phyloP scores from a whole-genome alignment of 1,139 yeast species.

The Tardiomyces depauwii region DNA sequence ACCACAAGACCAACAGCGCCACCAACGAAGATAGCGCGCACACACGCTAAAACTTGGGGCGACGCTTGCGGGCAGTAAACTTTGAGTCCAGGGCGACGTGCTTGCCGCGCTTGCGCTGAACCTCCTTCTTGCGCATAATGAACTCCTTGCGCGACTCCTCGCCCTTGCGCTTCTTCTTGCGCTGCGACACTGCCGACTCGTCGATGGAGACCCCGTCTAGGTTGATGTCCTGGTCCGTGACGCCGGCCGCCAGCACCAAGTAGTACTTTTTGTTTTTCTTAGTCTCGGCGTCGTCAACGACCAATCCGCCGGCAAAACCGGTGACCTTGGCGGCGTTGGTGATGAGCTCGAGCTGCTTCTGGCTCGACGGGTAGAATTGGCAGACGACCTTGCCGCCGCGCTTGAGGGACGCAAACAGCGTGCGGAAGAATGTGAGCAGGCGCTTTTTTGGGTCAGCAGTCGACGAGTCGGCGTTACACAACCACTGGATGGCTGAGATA shows the following conservation, averaged over 20 bases:
- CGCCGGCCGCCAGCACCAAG: slow-evolving; percentile 81
- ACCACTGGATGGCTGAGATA: slow-evolving; percentile 95
- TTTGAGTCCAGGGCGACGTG: slow-evolving; percentile 82
- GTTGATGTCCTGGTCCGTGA: slow-evolving; percentile 51
- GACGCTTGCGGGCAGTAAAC: slow-evolving; percentile 89
- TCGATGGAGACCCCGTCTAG: slow-evolving; percentile 75
- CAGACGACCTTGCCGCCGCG: slow-evolving; percentile 97
- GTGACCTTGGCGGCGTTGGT: slow-evolving; percentile 81
- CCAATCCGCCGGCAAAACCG: slow-evolving; percentile 94
- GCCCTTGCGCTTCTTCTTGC: slow-evolving; percentile 43
- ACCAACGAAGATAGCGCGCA: not conserved
- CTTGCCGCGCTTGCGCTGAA: slow-evolving; percentile 87
- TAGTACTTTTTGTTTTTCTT: slow-evolving; percentile 87
- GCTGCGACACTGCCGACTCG: slow-evolving; percentile 37
- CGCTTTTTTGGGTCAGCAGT: slow-evolving; percentile 81
- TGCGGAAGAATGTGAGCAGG: slow-evolving; percentile 70
- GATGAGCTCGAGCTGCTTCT: slow-evolving; percentile 68
- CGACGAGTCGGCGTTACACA: slow-evolving; percentile 87
- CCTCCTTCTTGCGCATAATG: slow-evolving; percentile 83
- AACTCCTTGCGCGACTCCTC: slow-evolving; percentile 70
- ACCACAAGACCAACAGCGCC: not conserved
- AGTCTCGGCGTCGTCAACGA: slow-evolving; percentile 87
- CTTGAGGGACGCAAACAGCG: slow-evolving; percentile 72
- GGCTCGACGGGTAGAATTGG: slow-evolving; percentile 91
- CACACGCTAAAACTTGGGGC: slow-evolving; percentile 50